Evolutionary conservation across 2,329 filamentous ascomycete species (phyloP), one percentile per base, ranked within the genome.

Genomic region (Colletotrichum abscissum): DNA sequence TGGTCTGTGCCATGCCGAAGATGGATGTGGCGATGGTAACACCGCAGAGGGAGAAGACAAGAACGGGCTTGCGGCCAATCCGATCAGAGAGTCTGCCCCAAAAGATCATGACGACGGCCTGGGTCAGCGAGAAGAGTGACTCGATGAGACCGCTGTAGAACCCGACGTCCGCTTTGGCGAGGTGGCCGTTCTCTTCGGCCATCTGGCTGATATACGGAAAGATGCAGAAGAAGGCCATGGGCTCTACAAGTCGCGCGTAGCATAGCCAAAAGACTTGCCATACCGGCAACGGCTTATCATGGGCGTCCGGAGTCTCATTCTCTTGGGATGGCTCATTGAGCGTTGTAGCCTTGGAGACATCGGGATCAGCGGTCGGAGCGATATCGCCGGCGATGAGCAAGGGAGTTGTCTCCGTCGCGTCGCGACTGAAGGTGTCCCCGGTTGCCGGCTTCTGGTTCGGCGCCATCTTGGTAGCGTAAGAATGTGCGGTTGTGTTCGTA

Each of bases 151-250:
- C 94, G 70, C 88, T 90, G 84, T 95, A 96, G 83, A 95, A 96
- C 2, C 94, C 94, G 4, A 95, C 90, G 80, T 95, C 92, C n/a
- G 88, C 83, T 57, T 89, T 84, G 1, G 86, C 80, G 2, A 96
- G 82, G 12, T 86, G 78, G 11, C 93, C 93, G 72, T 91, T 92
- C 69, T 89, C 86, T 80, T 89, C 85, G 49, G 94, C 91, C 94
- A 96, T 96, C 78, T 92, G 86, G 78, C 92, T 94, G 81, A 97
- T 89, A 82, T 93, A 96, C 1, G 94, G 93, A 77, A 96, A 93
- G 80, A 96, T 94, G 79, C 88, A 91, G 84, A 95, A 96, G 84
- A 94, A 96, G n/a, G 93, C 92, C 54, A 95, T 88, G 1, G 94
- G 93, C 78, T 96, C 94, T 57, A 94, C 86, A 30, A 94, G 79